phyloP scores from a whole-genome alignment of 495 filamentous ascomycete genomes.

The Hypoxylon perforatum region DNA sequence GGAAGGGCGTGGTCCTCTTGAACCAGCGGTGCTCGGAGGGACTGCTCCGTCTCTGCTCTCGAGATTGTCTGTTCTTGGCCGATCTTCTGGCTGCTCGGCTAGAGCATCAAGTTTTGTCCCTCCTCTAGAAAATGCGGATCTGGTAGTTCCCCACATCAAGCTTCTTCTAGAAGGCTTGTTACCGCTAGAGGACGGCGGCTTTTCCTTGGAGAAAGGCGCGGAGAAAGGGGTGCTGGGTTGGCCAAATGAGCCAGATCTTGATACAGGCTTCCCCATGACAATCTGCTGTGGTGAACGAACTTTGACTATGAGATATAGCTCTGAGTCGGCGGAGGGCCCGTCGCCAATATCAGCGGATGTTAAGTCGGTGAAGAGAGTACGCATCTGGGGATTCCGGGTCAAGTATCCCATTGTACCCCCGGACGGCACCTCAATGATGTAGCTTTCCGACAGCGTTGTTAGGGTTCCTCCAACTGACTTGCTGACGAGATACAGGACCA shows the following conservation, averaged over 20 bases:
- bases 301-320: conserved; percentile 86
- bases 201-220: conserved; percentile 54
- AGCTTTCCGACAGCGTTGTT: conserved; percentile 82
- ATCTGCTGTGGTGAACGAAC: conserved; percentile 73
- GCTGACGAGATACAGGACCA: conserved; percentile 83
- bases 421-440: conserved; percentile 79
- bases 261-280: conserved; percentile 56
- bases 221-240: conserved; percentile 49
- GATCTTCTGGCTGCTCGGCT: conserved; percentile 59
- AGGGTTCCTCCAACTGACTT: conserved; percentile 70
- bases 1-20: conserved; percentile 55
- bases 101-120: conserved; percentile 61
- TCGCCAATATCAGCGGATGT: conserved; percentile 86
- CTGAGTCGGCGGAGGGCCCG: conserved; percentile 68
- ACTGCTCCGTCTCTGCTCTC: conserved; percentile 58
- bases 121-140: conserved; percentile 58
- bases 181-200: conserved; percentile 55
- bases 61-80: conserved; percentile 39
- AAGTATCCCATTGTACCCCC: conserved; percentile 72
- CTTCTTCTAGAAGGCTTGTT: conserved; percentile 77
- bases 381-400: conserved; percentile 72
- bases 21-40: conserved; percentile 67
- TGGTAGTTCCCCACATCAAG: conserved; percentile 79
- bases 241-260: conserved; percentile 55
- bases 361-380: conserved; percentile 88